These are phyloP conservation scores for Exsudoporus floridanus DNA, from an alignment of 1,284 basidiomycete species.

Conservation along the genomic window DNA sequence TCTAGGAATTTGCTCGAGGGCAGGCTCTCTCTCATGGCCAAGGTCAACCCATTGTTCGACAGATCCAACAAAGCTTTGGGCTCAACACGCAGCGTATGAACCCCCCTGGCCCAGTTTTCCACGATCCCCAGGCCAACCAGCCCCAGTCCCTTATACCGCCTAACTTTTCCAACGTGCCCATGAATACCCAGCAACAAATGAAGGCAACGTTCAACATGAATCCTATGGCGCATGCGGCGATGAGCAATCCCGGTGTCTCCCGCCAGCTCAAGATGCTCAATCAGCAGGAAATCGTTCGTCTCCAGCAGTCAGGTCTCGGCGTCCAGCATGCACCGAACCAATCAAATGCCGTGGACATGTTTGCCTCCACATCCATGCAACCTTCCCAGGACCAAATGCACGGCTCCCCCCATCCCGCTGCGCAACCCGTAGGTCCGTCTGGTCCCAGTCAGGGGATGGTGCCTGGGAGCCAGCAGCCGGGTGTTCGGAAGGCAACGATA, in stretches of 20 bases:
- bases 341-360: constrained; percentile 40
- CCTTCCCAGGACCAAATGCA: constrained; percentile 44
- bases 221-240: constrained; percentile 41
- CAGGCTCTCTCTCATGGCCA: constrained; percentile 41
- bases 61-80: constrained; percentile 44
- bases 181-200: constrained; percentile 34
- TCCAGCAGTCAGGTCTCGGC: constrained; percentile 31
- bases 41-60: constrained; percentile 35
- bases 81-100: constrained; percentile 35
- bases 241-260: constrained; percentile 32
- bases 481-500: constrained; percentile 19
- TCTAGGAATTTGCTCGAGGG: constrained; percentile 49
- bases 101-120: constrained; percentile 37
- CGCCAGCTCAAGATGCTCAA: constrained; percentile 53
- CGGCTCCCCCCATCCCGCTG: constrained; percentile 47
- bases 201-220: constrained; percentile 34
- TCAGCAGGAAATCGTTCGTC: constrained; percentile 43
- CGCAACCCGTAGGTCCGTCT: constrained; percentile 23
- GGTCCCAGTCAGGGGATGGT: constrained; percentile 25
- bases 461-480: constrained; percentile 21
- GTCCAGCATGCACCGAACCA: constrained; percentile 38
- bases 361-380: constrained; percentile 42
- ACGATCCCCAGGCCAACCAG: constrained; percentile 44
- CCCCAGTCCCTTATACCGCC: constrained; percentile 40
- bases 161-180: constrained; percentile 40